Conservation (phyloP, 2,329 filamentous ascomycete genomes). For the Coleophoma eucalyptorum region DNA sequence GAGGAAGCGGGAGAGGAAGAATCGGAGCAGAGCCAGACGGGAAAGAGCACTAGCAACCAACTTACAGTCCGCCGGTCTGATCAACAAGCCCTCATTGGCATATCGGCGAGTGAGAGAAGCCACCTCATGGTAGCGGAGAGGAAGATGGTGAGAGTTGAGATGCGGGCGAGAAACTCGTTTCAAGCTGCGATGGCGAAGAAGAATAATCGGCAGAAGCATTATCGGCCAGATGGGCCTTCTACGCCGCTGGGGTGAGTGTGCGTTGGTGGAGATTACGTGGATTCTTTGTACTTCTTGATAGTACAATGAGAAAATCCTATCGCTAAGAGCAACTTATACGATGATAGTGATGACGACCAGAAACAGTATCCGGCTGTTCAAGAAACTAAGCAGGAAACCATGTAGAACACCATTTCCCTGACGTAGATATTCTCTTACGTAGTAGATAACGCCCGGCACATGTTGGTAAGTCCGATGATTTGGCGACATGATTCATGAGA, state of each 20-base stretch:
- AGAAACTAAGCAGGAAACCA: no score
- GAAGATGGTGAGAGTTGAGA: conserved; percentile 17
- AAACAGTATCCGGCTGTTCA: neutral
- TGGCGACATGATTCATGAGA: no score
- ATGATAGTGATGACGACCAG: neutral
- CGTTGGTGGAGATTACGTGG: neutral
- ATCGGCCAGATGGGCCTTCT: conserved; percentile 1
- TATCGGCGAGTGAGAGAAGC: conserved; percentile 17
- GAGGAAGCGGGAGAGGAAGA: neutral
- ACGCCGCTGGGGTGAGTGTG: neutral
- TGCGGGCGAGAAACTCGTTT: conserved; percentile 16
- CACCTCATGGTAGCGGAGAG: conserved; percentile 18
- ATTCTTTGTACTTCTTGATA: no score
- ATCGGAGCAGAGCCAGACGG: neutral
- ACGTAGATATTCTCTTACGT: no score
- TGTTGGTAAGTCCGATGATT: no score
- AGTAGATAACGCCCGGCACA: no score
- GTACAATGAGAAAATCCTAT: no score
- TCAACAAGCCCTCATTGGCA: conserved; percentile 13
- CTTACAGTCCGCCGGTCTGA: conserved; percentile 1
- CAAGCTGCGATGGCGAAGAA: conserved; percentile 16
- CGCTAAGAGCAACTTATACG: neutral
- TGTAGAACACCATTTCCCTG: no score
- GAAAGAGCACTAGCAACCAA: conserved; percentile 11
- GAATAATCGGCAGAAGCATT: conserved; percentile 23